Conservation (phyloP, 2,329 filamentous ascomycete species). For the Penicillium concentricum region DNA sequence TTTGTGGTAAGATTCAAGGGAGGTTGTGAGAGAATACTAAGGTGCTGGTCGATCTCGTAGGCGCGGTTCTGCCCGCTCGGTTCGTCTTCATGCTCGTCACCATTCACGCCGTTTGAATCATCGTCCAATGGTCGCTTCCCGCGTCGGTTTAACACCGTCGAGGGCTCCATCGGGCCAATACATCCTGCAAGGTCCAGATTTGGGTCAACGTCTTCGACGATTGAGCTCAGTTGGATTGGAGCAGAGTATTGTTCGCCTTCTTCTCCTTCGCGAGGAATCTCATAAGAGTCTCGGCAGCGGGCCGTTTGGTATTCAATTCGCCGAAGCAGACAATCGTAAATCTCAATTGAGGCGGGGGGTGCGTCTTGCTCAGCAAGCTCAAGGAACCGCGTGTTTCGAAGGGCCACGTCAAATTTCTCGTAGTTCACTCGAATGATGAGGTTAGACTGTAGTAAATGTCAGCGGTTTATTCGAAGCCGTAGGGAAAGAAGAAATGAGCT, state of each 20-base stretch:
- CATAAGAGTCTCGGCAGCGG: slow-evolving; percentile 57
- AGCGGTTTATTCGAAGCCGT: slow-evolving; percentile 15
- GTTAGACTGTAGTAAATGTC: slow-evolving; percentile 56
- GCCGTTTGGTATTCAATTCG: slow-evolving; percentile 67
- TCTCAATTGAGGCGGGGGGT: slow-evolving; percentile 69
- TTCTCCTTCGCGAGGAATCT: slow-evolving; percentile 43
- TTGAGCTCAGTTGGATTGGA: slow-evolving; percentile 35
- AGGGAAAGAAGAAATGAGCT: slow-evolving; percentile 7
- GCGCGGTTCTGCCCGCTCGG: slow-evolving; percentile 26
- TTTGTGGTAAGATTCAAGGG: slow-evolving; percentile 40
- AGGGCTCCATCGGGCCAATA: slow-evolving; percentile 34
- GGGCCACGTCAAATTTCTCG: slow-evolving; percentile 76
- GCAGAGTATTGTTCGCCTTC: slow-evolving; percentile 41
- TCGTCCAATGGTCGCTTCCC: slow-evolving; percentile 33
- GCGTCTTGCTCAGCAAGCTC: slow-evolving; percentile 69
- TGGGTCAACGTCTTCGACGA: slow-evolving; percentile 39
- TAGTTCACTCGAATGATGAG: slow-evolving; percentile 78
- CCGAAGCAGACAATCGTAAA: slow-evolving; percentile 73
- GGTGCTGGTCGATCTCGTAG: slow-evolving; percentile 41
- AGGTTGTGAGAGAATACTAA: slow-evolving; percentile 51
- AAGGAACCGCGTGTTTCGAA: slow-evolving; percentile 76
- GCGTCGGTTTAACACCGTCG: slow-evolving; percentile 25
- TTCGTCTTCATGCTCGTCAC: slow-evolving; percentile 51
- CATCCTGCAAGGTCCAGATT: slow-evolving; percentile 37
- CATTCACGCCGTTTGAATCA: slow-evolving; percentile 28